These are phyloP conservation scores for Floccularia luteovirens DNA, from an alignment of 768 basidiomycete genomes.

Conservation along the genomic window DNA sequence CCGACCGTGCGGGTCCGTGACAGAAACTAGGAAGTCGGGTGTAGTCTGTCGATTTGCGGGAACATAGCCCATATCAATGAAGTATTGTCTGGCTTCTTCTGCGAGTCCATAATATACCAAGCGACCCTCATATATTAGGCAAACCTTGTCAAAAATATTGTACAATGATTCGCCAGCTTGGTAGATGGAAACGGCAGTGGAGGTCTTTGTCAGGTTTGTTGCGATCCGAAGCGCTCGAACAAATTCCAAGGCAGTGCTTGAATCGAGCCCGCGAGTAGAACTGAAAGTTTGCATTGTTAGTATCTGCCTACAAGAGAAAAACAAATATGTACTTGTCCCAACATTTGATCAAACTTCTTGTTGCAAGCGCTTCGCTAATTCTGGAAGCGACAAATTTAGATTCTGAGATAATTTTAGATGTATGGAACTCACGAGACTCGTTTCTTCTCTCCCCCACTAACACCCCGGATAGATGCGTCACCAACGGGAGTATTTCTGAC, in stretches of 20 bases:
- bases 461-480: conserved; percentile 67
- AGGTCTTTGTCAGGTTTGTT: conserved; percentile 43
- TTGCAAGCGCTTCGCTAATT: conserved; percentile 50
- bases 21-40: conserved; percentile 55
- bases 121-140: conserved; percentile 67
- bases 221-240: conserved; percentile 56
- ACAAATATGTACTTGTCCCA: conserved; percentile 65
- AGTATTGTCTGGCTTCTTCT: conserved; percentile 59
- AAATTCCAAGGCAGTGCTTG: conserved; percentile 71
- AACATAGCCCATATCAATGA: conserved; percentile 59
- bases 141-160: conserved; percentile 62
- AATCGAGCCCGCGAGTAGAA: conserved; percentile 56
- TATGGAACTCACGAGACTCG: conserved; percentile 49
- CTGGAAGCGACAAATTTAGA: conserved; percentile 9
- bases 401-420: not conserved
- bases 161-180: conserved; percentile 73
- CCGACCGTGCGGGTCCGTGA: conserved; percentile 53
- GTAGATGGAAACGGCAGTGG: conserved; percentile 77
- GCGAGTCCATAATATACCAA: conserved; percentile 76
- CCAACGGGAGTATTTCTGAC: conserved; percentile 70
- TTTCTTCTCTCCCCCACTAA: conserved; percentile 75
- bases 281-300: conserved; percentile 25
- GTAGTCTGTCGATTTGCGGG: conserved; percentile 58
- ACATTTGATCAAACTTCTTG: conserved; percentile 50
- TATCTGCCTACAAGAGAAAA: not conserved